phyloP scores from a whole-genome alignment of 2,329 filamentous ascomycete species.

The Didymosphaeria variabile region DNA sequence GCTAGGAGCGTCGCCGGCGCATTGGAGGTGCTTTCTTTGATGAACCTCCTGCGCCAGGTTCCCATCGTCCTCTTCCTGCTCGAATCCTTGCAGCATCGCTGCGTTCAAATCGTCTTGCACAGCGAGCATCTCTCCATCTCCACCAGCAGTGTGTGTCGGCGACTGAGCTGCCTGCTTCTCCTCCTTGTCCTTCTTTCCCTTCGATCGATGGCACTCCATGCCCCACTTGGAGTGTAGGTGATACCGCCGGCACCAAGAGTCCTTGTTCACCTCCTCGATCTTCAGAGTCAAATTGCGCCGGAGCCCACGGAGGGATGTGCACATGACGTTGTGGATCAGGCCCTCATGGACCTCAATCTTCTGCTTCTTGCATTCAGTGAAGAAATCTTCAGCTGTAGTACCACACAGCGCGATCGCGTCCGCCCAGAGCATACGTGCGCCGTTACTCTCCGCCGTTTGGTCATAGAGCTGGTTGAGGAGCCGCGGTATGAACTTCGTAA shows the following conservation, averaged over 20 bases:
- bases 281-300: constrained; percentile 39
- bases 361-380: constrained; percentile 4
- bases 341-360: constrained; percentile 24
- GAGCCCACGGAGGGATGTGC: constrained; percentile 32
- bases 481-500: constrained; percentile 23
- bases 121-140: not conserved
- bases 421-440: constrained; percentile 43
- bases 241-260: constrained; percentile 43
- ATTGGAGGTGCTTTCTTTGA: too few relatives aligned
- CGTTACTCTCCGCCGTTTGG: constrained; percentile 25
- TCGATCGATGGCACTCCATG: constrained; percentile 33
- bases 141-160: not conserved
- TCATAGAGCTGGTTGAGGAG: constrained; percentile 34
- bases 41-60: not conserved
- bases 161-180: not conserved
- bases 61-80: not conserved
- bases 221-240: constrained; percentile 39
- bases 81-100: not conserved
- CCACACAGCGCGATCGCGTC: constrained; percentile 42
- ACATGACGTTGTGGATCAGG: constrained; percentile 36
- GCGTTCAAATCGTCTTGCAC: not conserved
- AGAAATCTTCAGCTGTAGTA: constrained; percentile 17
- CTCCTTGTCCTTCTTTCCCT: not conserved
- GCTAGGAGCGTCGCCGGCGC: not conserved
- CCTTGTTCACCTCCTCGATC: constrained; percentile 38